Evolutionary conservation across 495 filamentous ascomycete species (phyloP), one percentile per base, ranked within the genome.

Genomic region (Cairneyella variabilis): DNA sequence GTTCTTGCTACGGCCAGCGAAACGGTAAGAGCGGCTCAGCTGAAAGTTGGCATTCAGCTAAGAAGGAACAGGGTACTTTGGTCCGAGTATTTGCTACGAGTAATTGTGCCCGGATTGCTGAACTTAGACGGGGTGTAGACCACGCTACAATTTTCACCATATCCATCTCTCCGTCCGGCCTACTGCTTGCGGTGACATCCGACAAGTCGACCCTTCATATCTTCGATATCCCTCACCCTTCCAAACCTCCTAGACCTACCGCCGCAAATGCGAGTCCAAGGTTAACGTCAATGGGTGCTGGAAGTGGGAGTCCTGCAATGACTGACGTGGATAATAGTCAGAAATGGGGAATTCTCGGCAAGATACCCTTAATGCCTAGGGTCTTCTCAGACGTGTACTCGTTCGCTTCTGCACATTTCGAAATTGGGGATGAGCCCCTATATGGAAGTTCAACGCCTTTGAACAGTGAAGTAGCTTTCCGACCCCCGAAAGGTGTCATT

Each of bases 131-230:
- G 6, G 93, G 93, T 20, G 84, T 92, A 23, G 93, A 98, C 60
- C 86, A 83, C 42, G 91, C 93, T 18, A 79, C 81, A 18, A 86
- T 97, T 60, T 96, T 88, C 72, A 90, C 87, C 5, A 72, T 98
- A 12, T 83, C 88, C 21, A 90, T 97, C 63, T 93, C 85, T 26
- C 93, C 92, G 0, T 83, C 82, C 8, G 86, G 84, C 41, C 78
- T 76, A 32, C 72, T 88, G 57, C 76, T 97, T 12, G 93, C 93
- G 17, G 90, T 91, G 46, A 97, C 95, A n/a, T 96, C 90, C 21
- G 93, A 98, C 72, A 98, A 97, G 67, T 89, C 85, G 4, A 98
- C 90, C 2, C 70, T 98, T 16, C 93, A 98, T 69, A 81, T 98
- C 36, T 98, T 97, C 64, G 89, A 97, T 61, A 71, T 78, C 22